Conservation (phyloP, 2,329 filamentous ascomycete genomes). For the Aspergillus texensis region DNA sequence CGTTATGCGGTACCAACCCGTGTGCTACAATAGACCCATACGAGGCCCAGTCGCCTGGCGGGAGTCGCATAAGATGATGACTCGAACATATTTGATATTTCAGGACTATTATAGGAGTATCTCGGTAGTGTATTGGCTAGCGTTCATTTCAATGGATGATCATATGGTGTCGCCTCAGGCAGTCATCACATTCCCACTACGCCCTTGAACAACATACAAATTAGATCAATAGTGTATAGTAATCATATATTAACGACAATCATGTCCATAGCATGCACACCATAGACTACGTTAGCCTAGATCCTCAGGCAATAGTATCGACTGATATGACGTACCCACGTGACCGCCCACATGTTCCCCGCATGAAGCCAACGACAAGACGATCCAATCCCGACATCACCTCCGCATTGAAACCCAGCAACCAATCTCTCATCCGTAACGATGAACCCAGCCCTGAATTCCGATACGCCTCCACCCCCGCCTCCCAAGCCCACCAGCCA, state of each 20-base stretch:
- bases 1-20: neutral
- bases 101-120: neutral
- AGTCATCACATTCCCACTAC: neutral
- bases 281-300: no score
- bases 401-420: neutral
- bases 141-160: neutral
- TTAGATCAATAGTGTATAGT: neutral
- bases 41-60: neutral
- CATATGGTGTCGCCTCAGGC: neutral
- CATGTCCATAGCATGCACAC: no score
- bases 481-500: conserved; percentile 73
- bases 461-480: conserved; percentile 65
- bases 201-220: neutral
- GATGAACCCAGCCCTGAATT: conserved; percentile 43
- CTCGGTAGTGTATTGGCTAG: neutral
- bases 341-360: neutral
- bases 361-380: neutral
- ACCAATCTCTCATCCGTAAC: conserved; percentile 9
- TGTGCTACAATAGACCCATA: neutral
- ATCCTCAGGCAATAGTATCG: no score
- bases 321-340: neutral
- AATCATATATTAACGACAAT: neutral
- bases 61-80: no score
- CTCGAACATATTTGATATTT: neutral
- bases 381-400: neutral